Evolutionary conservation across 169 alveolate genomes (phyloP).

Genomic region (Fabrea salina): DNA sequence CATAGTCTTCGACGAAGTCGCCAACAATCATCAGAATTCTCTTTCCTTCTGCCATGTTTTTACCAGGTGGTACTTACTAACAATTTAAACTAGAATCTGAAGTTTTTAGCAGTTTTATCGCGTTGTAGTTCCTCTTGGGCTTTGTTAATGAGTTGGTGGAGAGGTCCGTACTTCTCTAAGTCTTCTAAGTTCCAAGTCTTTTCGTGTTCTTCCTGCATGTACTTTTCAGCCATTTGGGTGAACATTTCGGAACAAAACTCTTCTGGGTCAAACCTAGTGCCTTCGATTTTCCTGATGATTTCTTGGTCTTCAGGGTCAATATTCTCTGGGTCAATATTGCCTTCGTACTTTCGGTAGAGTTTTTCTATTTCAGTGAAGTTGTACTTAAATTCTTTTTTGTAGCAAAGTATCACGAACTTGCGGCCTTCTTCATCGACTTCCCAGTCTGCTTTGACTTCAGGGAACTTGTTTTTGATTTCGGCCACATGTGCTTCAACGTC

Average conservation of each 20-base stretch:
- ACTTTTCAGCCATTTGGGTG: background rate
- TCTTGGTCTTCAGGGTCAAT: background rate
- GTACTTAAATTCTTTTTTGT: background rate
- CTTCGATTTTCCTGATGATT: background rate
- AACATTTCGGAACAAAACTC: background rate
- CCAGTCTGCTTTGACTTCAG: background rate
- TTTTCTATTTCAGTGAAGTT: background rate
- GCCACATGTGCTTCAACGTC: background rate
- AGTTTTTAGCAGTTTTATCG: too few relatives aligned
- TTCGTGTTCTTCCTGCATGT: background rate
- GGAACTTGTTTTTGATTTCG: background rate
- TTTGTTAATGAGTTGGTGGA: too few relatives aligned
- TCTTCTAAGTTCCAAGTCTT: background rate
- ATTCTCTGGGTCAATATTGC: background rate
- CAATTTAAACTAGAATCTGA: too few relatives aligned
- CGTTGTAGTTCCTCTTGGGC: too few relatives aligned
- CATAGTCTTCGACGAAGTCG: conserved; percentile 75
- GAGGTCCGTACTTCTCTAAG: background rate
- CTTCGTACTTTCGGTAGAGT: background rate
- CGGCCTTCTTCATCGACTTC: background rate
- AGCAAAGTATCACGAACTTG: background rate
- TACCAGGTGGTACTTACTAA: too few relatives aligned
- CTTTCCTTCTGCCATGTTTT: conserved; percentile 30
- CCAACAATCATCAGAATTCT: conserved; percentile 67
- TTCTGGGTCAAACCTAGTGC: background rate